Evolutionary conservation across 2,329 filamentous ascomycete species (phyloP), one percentile per base, ranked within the genome.

Genomic region (Lithohypha guttulata): DNA sequence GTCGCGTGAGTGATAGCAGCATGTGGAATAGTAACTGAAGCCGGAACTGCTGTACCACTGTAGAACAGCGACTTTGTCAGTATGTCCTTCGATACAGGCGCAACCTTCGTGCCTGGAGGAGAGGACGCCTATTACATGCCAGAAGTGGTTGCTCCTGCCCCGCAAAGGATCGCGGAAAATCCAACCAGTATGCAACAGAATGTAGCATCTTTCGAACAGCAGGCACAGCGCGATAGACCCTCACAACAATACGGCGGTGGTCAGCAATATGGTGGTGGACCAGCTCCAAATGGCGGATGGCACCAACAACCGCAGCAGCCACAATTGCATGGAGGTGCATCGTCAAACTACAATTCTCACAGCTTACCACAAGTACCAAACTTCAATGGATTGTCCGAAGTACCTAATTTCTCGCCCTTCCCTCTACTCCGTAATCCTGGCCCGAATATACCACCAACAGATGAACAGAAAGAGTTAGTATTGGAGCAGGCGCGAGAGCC

Each of bases 121-220:
- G 66, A 70, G 50, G 77, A 82, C 61, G 75, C 81, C 59, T 81
- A 75, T 59, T 78, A 78, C 58, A 73, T 80, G 68, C 74, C 75
- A 47, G 77, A 80, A 59, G 64, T 82, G 54, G 71, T 81, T 49
- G 79, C 79, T 53, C 79, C 79, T 40, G 71, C 75, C 53, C 79
- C 79, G 47, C 78, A 83, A 65, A 72, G 79, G 95, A 43, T 40
- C 22, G 43, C 46, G 35, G 49, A 52, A 28, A 45, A 47, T 50
- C 85, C 89, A 51, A 83, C 89, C 63, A 89, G 94, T 64, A 95
- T 98, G 76, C 86, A 94, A 66, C 81, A 93, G 56, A 89, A 84
- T 63, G 75, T 98, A 50, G 83, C 89, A 55, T 80, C 87, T 60
- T 77, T 98, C 66, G 87, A 95, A 69, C 71, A 86, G 44, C 79